Conservation (phyloP, 164 flowering plant species). For the Vitis vinifera region DNA sequence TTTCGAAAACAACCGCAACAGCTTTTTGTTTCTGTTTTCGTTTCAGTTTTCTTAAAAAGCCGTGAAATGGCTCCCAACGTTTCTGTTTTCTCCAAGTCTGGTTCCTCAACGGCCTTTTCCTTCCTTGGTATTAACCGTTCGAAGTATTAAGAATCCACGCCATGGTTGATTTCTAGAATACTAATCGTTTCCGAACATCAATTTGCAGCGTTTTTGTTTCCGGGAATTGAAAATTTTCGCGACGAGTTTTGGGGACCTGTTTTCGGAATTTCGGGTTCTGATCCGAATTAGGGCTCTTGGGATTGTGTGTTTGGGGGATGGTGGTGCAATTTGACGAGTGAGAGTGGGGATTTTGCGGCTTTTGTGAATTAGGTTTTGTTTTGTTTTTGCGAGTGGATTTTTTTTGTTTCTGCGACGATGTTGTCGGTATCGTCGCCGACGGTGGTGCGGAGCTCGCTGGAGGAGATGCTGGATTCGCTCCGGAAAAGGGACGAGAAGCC, state of each 20-base stretch:
- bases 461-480: conserved; percentile 90
- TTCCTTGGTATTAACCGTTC: no score
- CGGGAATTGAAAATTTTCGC: background rate
- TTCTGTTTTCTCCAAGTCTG: no score
- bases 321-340: background rate
- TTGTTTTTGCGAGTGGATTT: background rate
- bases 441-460: conserved; percentile 69
- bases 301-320: background rate
- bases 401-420: conserved; percentile 31
- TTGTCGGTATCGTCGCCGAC: conserved; percentile 50
- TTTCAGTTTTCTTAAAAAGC: no score
- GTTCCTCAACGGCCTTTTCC: no score
- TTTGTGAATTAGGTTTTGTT: background rate
- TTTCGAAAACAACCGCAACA: no score
- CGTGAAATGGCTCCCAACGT: no score
- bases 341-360: background rate
- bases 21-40: no score
- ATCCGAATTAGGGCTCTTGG: conserved; percentile 2
- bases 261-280: background rate
- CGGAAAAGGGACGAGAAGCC: conserved; percentile 63
- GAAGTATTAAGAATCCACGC: background rate
- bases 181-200: background rate
- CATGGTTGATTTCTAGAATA: no score
- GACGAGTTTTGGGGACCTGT: background rate
- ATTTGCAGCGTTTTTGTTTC: background rate